A percentile compares a stretch with the other conserved stretches of the same genome.
Evolutionary conservation across 371 early-diverging fungal genomes (phyloP).

Genomic region (Rhizopus sp.): DNA sequence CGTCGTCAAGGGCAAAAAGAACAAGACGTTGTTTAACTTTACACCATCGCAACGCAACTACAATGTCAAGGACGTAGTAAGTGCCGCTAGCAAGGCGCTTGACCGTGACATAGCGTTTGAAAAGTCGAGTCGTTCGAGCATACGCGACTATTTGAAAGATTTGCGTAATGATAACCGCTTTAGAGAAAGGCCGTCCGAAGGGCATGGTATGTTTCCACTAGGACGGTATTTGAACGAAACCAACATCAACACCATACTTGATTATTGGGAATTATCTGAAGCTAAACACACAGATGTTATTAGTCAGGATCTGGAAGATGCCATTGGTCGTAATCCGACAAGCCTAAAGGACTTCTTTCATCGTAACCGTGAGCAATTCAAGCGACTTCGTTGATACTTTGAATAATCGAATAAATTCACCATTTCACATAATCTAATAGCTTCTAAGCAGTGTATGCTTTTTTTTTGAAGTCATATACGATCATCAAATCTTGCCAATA

Average conservation of each 20-base stretch:
- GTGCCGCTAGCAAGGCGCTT: slow-evolving; percentile 12
- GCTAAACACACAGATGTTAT: neutral
- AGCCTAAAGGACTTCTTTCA: slow-evolving; percentile 22
- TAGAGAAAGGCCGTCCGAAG: slow-evolving; percentile 17
- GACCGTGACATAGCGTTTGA: slow-evolving; percentile 18
- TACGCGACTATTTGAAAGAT: slow-evolving; percentile 14
- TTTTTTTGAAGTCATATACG: neutral
- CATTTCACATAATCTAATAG: too few relatives aligned
- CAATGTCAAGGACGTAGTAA: slow-evolving; percentile 7
- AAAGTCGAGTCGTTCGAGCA: neutral
- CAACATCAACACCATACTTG: slow-evolving; percentile 17
- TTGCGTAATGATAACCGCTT: slow-evolving; percentile 26
- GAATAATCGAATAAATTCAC: neutral
- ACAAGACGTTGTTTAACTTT: slow-evolving; percentile 20
- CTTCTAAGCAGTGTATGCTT: neutral
- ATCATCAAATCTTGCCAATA: neutral
- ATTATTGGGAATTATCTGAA: slow-evolving; percentile 18
- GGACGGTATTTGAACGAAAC: slow-evolving; percentile 20
- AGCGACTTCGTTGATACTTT: slow-evolving; percentile 10
- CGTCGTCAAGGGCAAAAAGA: slow-evolving; percentile 3
- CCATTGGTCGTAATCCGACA: slow-evolving; percentile 10
- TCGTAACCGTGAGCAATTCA: slow-evolving; percentile 27
- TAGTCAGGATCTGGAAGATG: slow-evolving; percentile 11
- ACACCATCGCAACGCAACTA: slow-evolving; percentile 9
- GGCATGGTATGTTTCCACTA: slow-evolving; percentile 19